Evolutionary conservation across 2,329 filamentous ascomycete genomes (phyloP).

Genomic region (Chaetomium olivaceum): DNA sequence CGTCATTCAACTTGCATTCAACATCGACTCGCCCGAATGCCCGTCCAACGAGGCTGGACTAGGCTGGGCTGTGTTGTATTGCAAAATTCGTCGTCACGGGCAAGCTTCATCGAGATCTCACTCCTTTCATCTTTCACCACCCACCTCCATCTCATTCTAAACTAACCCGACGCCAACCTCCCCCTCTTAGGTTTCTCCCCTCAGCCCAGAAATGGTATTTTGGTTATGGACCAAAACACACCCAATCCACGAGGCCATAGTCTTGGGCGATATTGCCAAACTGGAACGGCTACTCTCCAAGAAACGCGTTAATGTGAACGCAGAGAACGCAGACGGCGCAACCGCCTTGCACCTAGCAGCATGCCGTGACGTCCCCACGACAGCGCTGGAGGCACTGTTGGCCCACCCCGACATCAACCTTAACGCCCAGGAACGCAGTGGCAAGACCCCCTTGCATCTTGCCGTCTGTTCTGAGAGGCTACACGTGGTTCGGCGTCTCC

Average conservation of each 20-base stretch:
- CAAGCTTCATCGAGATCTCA: no score
- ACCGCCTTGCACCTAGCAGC: conserved; percentile 3
- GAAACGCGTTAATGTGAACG: not conserved
- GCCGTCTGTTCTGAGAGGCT: not conserved
- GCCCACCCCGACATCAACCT: conserved; percentile 1
- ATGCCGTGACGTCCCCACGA: not conserved
- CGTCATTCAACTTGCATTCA: not conserved
- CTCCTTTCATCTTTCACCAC: no score
- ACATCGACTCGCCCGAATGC: no score
- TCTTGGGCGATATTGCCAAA: not conserved
- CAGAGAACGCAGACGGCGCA: not conserved
- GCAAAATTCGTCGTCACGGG: not conserved
- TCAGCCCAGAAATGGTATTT: not conserved
- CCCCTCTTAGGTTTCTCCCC: not conserved
- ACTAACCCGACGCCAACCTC: not conserved
- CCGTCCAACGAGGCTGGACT: not conserved
- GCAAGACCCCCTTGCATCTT: conserved; percentile 7
- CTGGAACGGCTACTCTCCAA: not conserved
- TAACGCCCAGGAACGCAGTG: not conserved
- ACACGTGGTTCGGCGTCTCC: not conserved
- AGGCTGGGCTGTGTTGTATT: not conserved
- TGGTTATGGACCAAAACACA: not conserved
- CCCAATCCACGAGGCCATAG: not conserved
- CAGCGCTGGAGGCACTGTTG: not conserved
- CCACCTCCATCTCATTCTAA: not conserved